A percentile compares a stretch with the other conserved stretches of the same genome.
phyloP scores from a whole-genome alignment of 768 basidiomycete species.

The Gloeostereum incarnatum region DNA sequence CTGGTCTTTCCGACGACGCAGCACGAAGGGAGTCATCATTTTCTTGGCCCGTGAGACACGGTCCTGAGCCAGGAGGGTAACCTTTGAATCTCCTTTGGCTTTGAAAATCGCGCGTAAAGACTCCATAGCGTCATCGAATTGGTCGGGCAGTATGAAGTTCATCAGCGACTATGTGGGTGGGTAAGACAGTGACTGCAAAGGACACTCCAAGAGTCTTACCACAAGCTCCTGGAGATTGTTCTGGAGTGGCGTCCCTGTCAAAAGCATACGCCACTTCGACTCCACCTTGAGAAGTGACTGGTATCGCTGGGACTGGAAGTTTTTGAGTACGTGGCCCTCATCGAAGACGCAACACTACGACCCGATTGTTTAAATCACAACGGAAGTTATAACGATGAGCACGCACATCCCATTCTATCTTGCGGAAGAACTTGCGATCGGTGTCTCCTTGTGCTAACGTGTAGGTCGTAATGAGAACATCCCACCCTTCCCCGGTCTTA shows the following conservation, averaged over 20 bases:
- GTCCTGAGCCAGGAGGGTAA: conserved; percentile 83
- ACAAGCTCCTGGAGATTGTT: conserved; percentile 88
- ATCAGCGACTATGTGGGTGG: conserved; percentile 69
- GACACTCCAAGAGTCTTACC: conserved; percentile 41
- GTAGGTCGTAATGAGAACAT: conserved; percentile 95
- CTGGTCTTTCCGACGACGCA: conserved; percentile 95
- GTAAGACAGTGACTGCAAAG: conserved; percentile 3
- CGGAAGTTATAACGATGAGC: not conserved
- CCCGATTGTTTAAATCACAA: conserved; percentile 5
- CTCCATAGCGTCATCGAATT: conserved; percentile 71
- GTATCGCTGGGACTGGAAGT: conserved; percentile 96
- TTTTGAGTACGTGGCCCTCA: conserved; percentile 96
- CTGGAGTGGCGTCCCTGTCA: conserved; percentile 94
- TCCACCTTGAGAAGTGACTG: conserved; percentile 78
- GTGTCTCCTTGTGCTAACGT: conserved; percentile 86
- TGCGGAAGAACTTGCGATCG: conserved; percentile 90
- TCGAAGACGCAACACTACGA: conserved; percentile 86
- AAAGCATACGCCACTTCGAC: conserved; percentile 81
- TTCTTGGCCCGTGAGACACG: conserved; percentile 93
- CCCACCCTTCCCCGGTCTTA: conserved; percentile 58
- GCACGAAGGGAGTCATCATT: conserved; percentile 99
- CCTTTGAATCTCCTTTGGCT: conserved; percentile 86
- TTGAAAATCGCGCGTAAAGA: conserved; percentile 93
- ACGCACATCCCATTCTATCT: conserved; percentile 88
- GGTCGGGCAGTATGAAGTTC: conserved; percentile 93